Percentiles rank a stretch among this genome's conserved stretches.
Conservation (phyloP, 768 basidiomycete species). For the Russula sp. region DNA sequence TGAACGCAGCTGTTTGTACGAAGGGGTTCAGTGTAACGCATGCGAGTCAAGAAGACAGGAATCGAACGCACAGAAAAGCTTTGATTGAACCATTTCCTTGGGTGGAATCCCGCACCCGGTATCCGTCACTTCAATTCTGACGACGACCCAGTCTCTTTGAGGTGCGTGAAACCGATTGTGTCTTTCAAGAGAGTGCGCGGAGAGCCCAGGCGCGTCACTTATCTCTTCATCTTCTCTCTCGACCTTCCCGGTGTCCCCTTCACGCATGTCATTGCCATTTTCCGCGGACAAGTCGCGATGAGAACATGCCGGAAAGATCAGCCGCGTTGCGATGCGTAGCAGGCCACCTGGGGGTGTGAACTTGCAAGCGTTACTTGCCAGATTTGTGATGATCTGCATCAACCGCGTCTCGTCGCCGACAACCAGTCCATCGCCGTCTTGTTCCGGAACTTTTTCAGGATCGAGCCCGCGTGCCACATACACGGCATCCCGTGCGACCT, state of each 20-base stretch:
- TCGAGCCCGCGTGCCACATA: slow-evolving; percentile 58
- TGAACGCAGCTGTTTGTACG: slow-evolving; percentile 55
- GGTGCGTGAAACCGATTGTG: slow-evolving; percentile 50
- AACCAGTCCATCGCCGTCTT: slow-evolving; percentile 62
- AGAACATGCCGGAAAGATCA: slow-evolving; percentile 41
- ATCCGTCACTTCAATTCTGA: slow-evolving; percentile 82
- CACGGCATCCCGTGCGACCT: slow-evolving; percentile 59
- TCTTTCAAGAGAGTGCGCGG: slow-evolving; percentile 41
- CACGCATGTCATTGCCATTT: slow-evolving; percentile 4
- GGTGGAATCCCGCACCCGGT: slow-evolving; percentile 64
- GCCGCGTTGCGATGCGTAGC: slow-evolving; percentile 62
- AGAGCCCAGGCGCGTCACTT: slow-evolving; percentile 31
- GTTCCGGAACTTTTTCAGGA: slow-evolving; percentile 43
- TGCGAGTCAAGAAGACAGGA: neutral
- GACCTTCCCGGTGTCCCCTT: neutral
- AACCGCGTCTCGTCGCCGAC: slow-evolving; percentile 81
- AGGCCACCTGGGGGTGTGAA: slow-evolving; percentile 71
- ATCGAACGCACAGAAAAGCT: slow-evolving; percentile 59
- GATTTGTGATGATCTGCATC: slow-evolving; percentile 79
- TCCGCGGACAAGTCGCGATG: slow-evolving; percentile 7
- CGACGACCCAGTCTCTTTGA: slow-evolving; percentile 61
- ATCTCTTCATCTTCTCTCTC: neutral
- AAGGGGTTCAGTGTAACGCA: neutral
- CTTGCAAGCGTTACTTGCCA: slow-evolving; percentile 81
- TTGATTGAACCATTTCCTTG: slow-evolving; percentile 66